Evolutionary conservation across 2,329 filamentous ascomycete species (phyloP).

Genomic region (Xylariaceae sp.): DNA sequence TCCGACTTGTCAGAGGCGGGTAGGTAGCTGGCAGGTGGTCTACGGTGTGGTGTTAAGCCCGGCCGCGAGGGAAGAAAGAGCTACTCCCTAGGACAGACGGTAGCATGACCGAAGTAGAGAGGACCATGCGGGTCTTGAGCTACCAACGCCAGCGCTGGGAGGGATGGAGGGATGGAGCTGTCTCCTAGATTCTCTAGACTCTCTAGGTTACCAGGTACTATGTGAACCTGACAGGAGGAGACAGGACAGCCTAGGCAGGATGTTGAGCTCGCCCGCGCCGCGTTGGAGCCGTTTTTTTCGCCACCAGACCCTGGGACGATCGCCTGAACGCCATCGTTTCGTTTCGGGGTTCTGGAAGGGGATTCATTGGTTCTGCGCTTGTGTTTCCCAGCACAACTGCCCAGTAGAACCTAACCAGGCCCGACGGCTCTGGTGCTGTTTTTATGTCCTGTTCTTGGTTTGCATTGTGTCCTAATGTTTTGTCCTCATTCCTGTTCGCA

Average conservation of each 20-base stretch:
- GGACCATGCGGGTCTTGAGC: conserved; percentile 18
- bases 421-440: conserved; percentile 4
- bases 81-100: conserved; percentile 13
- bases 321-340: conserved; percentile 15
- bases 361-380: conserved; percentile 21
- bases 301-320: conserved; percentile 31
- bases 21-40: conserved; percentile 9
- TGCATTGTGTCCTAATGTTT: not conserved
- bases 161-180: not conserved
- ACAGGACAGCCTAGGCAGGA: conserved; percentile 11
- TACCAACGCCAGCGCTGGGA: conserved; percentile 22
- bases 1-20: conserved; percentile 13
- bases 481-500: not conserved
- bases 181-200: not conserved
- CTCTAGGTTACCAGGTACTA: not conserved
- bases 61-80: conserved; percentile 18
- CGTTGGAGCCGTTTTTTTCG: conserved; percentile 24
- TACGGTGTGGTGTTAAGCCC: conserved; percentile 20
- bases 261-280: conserved; percentile 21
- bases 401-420: conserved; percentile 13
- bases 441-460: not conserved
- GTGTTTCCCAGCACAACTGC: conserved; percentile 17
- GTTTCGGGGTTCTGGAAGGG: conserved; percentile 27
- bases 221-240: conserved; percentile 9
- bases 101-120: conserved; percentile 18